Evolutionary conservation across 257 asterid species (phyloP), one percentile per base, ranked within the genome.

Genomic region (Scutellaria minor): DNA sequence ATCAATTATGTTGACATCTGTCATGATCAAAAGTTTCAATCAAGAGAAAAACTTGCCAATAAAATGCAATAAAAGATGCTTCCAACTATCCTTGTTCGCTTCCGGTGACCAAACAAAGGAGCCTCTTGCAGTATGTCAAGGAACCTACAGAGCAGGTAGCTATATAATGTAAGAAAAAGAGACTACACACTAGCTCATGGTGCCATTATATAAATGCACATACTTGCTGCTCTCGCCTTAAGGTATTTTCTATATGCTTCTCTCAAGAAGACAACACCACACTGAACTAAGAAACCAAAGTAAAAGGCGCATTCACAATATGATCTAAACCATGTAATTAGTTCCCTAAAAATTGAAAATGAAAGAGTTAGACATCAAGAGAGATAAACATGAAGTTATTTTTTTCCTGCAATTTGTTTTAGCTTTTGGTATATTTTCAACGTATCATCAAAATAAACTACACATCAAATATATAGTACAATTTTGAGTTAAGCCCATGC

Each of bases 121-220:
- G 97, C 97, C 77, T 90, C 99, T 71, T 92, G 97, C 75, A 87
- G 84, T 75, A 95, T 81, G 78, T 95, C 99, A 71, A 95, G 94
- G 63, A 95, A 95, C 87, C 98, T 95, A 79, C 47, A 79, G 65
- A 80, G 64, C 27, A 80, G 63, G 57, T 45, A 72, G 72, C 46
- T 70, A 77, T 55, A 76, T 52, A 51, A 74, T 64, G 5, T 60
- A 76, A 48, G 60, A 51, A 59, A 55, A 68, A 44, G 42, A 64
- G 65, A 52, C 27, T 8, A 37, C 66, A 60, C 12, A 47, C 46
- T 8, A 18, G 56, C 47, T 59, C 9, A 56, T 40, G 37, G 64
- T 58, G 27, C 51, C 76, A 48, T 9, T 35, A 44, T 35, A 67
- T 9, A 67, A 64, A 45, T 18, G 51, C 46, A 14, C 64, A 9